Evolutionary conservation across 306 rosid genomes (phyloP).

Genomic region (Geum urbanum): DNA sequence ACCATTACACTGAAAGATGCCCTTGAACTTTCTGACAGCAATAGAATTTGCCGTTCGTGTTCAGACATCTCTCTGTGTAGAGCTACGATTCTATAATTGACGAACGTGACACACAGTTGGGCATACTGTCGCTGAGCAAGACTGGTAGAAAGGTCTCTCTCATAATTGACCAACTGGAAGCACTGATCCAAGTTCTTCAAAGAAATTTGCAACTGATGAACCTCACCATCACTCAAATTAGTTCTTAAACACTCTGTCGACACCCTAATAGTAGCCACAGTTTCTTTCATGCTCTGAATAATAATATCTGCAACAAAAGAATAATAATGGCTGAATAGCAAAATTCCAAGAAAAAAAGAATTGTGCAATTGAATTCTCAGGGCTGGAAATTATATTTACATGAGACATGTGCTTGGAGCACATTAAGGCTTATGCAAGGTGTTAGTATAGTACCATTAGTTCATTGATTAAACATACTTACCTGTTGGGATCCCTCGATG

Average conservation of each 20-base stretch:
- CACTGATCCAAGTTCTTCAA: slow-evolving; percentile 50
- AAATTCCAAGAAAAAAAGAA: not conserved
- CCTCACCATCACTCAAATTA: slow-evolving; percentile 54
- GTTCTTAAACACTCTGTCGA: slow-evolving; percentile 55
- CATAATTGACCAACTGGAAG: slow-evolving; percentile 62
- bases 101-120: slow-evolving; percentile 49
- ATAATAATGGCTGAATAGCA: slow-evolving; percentile 4
- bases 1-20: slow-evolving; percentile 68
- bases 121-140: slow-evolving; percentile 53
- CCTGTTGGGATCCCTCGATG: too few species aligned
- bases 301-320: slow-evolving; percentile 47
- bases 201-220: slow-evolving; percentile 42
- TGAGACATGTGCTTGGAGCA: not conserved
- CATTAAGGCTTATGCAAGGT: too few species aligned
- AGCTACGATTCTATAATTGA: slow-evolving; percentile 42
- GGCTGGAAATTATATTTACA: not conserved
- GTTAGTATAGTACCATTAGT: too few species aligned
- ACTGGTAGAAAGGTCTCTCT: slow-evolving; percentile 49
- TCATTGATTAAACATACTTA: too few species aligned
- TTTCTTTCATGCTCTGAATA: slow-evolving; percentile 59
- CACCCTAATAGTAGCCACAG: slow-evolving; percentile 46
- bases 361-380: slow-evolving; percentile 12
- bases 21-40: slow-evolving; percentile 52
- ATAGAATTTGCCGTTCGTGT: slow-evolving; percentile 53
- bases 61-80: slow-evolving; percentile 64